Evolutionary conservation across 2,329 filamentous ascomycete genomes (phyloP), one percentile per base, ranked within the genome.

Genomic region (Trichoderma koningiopsis): DNA sequence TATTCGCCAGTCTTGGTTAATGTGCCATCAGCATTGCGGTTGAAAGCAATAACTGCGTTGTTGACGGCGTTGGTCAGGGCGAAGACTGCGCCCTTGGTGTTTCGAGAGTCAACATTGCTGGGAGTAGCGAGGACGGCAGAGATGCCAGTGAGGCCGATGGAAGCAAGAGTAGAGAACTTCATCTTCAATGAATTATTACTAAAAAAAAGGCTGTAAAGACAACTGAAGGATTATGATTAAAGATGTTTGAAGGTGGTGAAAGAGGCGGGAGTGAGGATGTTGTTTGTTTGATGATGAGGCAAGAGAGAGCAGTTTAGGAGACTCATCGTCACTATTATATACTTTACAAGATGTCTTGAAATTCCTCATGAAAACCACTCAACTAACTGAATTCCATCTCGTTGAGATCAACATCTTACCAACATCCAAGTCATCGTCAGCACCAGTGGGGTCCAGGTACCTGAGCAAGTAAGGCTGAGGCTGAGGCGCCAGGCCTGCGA

Each of bases 21-120:
- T 7, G 52, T 43, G 31, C 72, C 72, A 35, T 70, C 43, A 2
- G 47, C 53, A 1, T 67, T 70, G 56, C 72, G 72, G 14, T 72
- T 70, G 60, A 73, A 73, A 35, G 72, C 69, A 33, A 73, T 56
- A 60, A 73, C 53, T 40, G 67, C 37, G 58, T 73, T 73, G 40
- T 70, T 58, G 53, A 70, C 71, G 13, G 55, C 72, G 61, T 73
- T 73, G 52, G 72, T 73, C 68, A 73, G 57, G 52, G 72, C 72
- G 57, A 73, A 73, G 56, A 73, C 72, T 29, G 72, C 72, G 53
- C 72, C 72, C 33, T 69, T 68, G n/a, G 10, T 29, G 55, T 59
- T 40, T n/a, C n/a, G 52, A 31, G 59, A 24, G 47, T 24, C 27
- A 4, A 24, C 61, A 27, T 24, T 22, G 63, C 53, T 58, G 16